These are phyloP conservation scores for Ceratocystis alfenasii DNA, from an alignment of 2,329 filamentous ascomycete species.

Conservation along the genomic window DNA sequence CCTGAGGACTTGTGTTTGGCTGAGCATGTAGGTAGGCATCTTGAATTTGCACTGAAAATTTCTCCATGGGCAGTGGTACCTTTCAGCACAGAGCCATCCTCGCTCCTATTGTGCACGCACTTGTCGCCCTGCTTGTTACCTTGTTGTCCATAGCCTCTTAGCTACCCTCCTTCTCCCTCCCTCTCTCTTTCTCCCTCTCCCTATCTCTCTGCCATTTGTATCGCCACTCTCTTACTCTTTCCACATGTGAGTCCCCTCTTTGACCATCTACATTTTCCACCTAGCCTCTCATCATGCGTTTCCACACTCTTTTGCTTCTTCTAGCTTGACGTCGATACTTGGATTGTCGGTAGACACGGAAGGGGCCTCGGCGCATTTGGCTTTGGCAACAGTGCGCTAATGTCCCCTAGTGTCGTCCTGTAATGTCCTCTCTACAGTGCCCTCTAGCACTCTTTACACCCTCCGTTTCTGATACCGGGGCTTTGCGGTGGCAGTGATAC, in stretches of 20 bases:
- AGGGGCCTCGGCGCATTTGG: not conserved
- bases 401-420: not conserved
- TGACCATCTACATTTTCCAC: not conserved
- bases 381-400: not conserved
- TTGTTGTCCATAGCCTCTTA: too few species aligned
- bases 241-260: not conserved
- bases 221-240: not conserved
- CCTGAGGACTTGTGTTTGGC: not conserved
- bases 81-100: not conserved
- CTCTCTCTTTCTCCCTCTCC: not conserved
- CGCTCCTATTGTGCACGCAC: too few species aligned
- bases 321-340: not conserved
- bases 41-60: not conserved
- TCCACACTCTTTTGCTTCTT: not conserved
- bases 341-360: not conserved
- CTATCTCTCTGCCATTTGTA: not conserved
- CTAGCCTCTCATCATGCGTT: not conserved
- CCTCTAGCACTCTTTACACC: not conserved
- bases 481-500: conserved; percentile 11
- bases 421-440: not conserved
- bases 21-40: not conserved
- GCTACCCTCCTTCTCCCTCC: not conserved
- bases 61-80: not conserved
- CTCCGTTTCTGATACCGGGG: not conserved
- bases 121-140: too few species aligned